These are phyloP conservation scores for Dipodascus albidus DNA, from an alignment of 805 yeast species.

Conservation along the genomic window DNA sequence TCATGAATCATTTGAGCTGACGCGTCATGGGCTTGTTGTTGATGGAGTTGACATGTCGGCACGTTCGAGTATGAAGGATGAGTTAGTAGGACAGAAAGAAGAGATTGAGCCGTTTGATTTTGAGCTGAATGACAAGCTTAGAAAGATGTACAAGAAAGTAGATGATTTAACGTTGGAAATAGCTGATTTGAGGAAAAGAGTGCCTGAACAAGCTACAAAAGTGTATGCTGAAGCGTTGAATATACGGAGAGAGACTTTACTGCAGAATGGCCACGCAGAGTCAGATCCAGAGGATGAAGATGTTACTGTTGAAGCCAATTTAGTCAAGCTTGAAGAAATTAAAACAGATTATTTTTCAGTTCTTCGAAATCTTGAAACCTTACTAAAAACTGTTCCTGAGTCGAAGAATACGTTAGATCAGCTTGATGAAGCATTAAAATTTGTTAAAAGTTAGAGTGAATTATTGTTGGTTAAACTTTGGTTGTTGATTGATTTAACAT, in stretches of 20 bases:
- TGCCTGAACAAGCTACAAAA: conserved; percentile 21
- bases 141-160: conserved; percentile 45
- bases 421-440: not conserved
- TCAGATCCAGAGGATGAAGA: not conserved
- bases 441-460: not conserved
- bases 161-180: conserved; percentile 52
- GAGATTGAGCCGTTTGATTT: conserved; percentile 63
- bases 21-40: conserved; percentile 42
- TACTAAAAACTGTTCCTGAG: not conserved
- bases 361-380: not conserved
- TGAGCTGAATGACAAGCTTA: conserved; percentile 45
- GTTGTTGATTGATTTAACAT: not conserved
- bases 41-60: conserved; percentile 38
- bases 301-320: not conserved
- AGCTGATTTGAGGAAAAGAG: conserved; percentile 37
- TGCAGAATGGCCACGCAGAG: not conserved
- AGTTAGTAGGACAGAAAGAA: conserved; percentile 15
- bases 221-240: conserved; percentile 28
- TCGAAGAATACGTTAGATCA: not conserved
- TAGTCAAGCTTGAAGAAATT: not conserved
- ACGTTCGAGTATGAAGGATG: conserved; percentile 16
- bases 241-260: not conserved
- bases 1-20: conserved; percentile 43
- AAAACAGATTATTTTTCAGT: not conserved
- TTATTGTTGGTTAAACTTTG: too few relatives aligned